Base-by-base conservation (phyloP, 805 yeast genomes). In the Candida vartiovaarae region DNA sequence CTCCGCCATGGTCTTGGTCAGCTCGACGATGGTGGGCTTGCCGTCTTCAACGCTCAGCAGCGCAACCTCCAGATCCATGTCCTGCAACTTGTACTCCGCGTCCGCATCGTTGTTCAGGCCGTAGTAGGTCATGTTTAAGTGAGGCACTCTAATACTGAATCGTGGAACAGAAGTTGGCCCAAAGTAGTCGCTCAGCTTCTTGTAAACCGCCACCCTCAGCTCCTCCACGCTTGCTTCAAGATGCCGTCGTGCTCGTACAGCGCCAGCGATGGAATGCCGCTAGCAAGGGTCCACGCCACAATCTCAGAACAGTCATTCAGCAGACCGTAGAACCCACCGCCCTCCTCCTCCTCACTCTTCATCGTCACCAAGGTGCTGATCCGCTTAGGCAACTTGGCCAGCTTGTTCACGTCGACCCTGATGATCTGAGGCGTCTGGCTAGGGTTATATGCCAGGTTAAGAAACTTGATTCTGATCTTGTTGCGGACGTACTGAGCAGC, bases 251-350 rank as follows among this genome's bases (percentile, higher is more conserved):
- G 75, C 63, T 93, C 98, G 66, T 87, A 91, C 36, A 93, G 69
- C 3, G 84, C 71, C 47, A 91, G 68, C 46, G 70, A 66, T 34
- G 80, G 78, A 40, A 89, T 77, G 2, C 96, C 96, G n/a, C 91
- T 79, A 31, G 95, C 83, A n/a, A 87, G 62, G 34, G 88, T 74
- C 99, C 99, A 93, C 5, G 93, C 80, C 1, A 79, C 74, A 32
- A 90, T 50, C 55, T 90, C 96, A 38, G 90, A 76, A 5, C 82
- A 74, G 54, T 86, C 86, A 51, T 77, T 80, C 54, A 90, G 70
- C 36, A 91, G 68, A 0, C 95, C 96, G 47, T 82, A 86, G 36
- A 83, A 63, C 3, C 97, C 97, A 30, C 95, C 96, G 47, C 89
- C 91, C 54, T 87, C 95, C 53, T 82, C 91, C 48, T 83, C 85